phyloP scores from a whole-genome alignment of 306 rosid genomes.

The Adenanthera pavonina region DNA sequence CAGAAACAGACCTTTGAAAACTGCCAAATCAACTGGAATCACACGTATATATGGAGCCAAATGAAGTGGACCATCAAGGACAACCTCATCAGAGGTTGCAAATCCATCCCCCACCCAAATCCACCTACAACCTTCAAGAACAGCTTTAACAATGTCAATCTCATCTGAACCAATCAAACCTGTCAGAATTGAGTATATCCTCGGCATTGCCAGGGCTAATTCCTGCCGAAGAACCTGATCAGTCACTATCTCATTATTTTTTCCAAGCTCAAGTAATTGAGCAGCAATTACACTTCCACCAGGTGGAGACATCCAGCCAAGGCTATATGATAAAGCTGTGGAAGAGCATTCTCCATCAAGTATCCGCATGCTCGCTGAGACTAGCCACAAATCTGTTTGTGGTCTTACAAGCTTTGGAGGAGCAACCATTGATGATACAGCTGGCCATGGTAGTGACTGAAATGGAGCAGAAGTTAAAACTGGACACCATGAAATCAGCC shows the following conservation, averaged over 20 bases:
- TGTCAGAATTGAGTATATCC: constrained; percentile 80
- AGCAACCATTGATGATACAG: constrained; percentile 85
- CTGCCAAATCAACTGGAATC: constrained; percentile 91
- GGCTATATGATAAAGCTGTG: constrained; percentile 70
- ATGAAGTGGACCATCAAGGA: constrained; percentile 92
- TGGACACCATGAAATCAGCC: constrained; percentile 91
- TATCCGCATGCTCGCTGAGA: constrained; percentile 96
- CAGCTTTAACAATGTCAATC: constrained; percentile 96
- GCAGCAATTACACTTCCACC: constrained; percentile 97
- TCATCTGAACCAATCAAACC: constrained; percentile 85
- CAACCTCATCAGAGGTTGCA: constrained; percentile 89
- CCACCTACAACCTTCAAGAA: constrained; percentile 96
- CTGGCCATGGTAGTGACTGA: constrained; percentile 88
- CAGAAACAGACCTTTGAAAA: constrained; percentile 78
- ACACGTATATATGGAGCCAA: constrained; percentile 98
- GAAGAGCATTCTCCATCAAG: constrained; percentile 93
- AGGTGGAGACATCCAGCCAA: constrained; percentile 93
- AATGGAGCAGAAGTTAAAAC: constrained; percentile 81
- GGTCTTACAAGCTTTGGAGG: constrained; percentile 94
- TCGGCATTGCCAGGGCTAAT: constrained; percentile 88
- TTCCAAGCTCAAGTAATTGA: constrained; percentile 94
- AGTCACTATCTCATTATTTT: constrained; percentile 83
- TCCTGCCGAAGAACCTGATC: constrained; percentile 94
- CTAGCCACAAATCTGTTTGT: constrained; percentile 83
- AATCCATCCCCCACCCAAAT: constrained; percentile 99